Conservation (phyloP, 2,329 filamentous ascomycete genomes). For the Cercospora sp. region DNA sequence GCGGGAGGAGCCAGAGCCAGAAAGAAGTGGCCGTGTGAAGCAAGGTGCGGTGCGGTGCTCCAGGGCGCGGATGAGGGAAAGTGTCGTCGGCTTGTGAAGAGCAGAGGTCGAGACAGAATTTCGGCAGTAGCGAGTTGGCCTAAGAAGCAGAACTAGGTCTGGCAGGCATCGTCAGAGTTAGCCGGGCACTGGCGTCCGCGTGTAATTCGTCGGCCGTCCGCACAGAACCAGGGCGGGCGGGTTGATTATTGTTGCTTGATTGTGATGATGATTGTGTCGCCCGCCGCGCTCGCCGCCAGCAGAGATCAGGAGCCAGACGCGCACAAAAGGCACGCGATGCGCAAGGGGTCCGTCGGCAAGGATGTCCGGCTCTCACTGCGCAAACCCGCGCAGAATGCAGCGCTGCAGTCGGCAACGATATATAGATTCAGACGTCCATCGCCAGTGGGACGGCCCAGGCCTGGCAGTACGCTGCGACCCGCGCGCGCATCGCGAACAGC, state of each 20-base stretch:
- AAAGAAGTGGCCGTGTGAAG: not conserved
- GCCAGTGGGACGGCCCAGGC: not conserved
- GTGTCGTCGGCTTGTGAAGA: not conserved
- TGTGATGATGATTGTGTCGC: not conserved
- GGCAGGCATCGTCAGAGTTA: constrained; percentile 12
- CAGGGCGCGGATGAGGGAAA: not conserved
- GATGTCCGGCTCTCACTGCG: not conserved
- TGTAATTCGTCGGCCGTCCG: constrained; percentile 7
- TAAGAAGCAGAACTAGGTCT: constrained; percentile 7
- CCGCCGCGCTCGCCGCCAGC: not conserved
- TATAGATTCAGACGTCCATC: not conserved
- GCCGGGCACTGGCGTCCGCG: constrained; percentile 1
- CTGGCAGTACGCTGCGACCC: not conserved
- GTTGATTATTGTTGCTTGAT: not conserved
- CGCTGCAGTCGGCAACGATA: not conserved
- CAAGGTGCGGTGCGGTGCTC: not conserved
- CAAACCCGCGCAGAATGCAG: not conserved
- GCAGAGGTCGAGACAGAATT: constrained; percentile 7
- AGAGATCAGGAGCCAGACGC: not conserved
- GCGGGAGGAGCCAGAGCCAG: not conserved
- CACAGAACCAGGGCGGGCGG: not conserved
- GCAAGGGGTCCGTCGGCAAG: constrained; percentile 1
- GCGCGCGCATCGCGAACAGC: not conserved
- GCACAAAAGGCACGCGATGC: not conserved
- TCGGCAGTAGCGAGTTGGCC: constrained; percentile 3